Evolutionary conservation across 495 filamentous ascomycete species (phyloP).

Genomic region (Schizothecium vesticola): DNA sequence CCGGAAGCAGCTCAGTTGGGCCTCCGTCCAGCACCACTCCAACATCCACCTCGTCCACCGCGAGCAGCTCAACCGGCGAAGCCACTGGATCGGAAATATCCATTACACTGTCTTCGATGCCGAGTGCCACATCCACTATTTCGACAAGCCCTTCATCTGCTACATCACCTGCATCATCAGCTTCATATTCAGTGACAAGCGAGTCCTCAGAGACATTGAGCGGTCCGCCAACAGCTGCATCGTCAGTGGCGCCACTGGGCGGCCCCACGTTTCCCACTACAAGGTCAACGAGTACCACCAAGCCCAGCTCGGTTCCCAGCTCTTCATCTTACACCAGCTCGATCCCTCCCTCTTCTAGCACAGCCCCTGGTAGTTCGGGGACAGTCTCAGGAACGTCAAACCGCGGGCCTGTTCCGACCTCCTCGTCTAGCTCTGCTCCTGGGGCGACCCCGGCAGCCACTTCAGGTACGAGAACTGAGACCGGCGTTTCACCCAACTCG

Average conservation of each 20-base stretch:
- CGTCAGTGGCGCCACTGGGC: neutral
- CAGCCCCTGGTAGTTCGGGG: neutral
- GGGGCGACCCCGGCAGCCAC: neutral
- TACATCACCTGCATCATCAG: neutral
- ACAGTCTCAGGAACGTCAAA: neutral
- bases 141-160: neutral
- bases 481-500: neutral
- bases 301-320: neutral
- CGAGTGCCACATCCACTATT: neutral
- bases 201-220: neutral
- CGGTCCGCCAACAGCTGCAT: neutral
- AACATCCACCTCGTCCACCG: neutral
- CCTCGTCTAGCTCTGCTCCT: neutral
- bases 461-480: neutral
- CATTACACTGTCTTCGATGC: too few relatives aligned
- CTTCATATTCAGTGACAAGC: neutral
- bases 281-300: neutral
- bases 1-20: neutral
- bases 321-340: conserved; percentile 2
- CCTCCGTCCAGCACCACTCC: neutral
- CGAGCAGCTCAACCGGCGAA: neutral
- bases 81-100: conserved; percentile 1
- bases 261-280: neutral
- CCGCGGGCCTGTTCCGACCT: neutral
- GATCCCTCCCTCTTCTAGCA: conserved; percentile 2